Evolutionary conservation across 129 eudicot species (phyloP).

Genomic region (carrot (Daucus carota)): DH1_v3.0 NC_030383.2:9462001-9462500

Average conservation of each 20-base stretch:
- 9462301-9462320: not conserved
- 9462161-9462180: conserved; percentile 80
- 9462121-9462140: conserved; percentile 97
- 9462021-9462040: not conserved
- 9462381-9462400: conserved; percentile 66
- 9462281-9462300: not conserved
- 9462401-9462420: conserved; percentile 51
- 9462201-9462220: conserved; percentile 94
- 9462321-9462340: not conserved
- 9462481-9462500: not conserved
- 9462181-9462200: conserved; percentile 94
- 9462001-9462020: not conserved
- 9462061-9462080: not conserved
- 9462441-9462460: conserved; percentile 38
- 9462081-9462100: not conserved
- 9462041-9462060: not conserved
- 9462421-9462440: conserved; percentile 76
- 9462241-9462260: conserved; percentile 80
- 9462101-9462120: conserved; percentile 78
- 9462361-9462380: conserved; percentile 42
- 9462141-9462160: conserved; percentile 82
- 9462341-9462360: not conserved
- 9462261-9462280: conserved; percentile 64
- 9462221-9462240: conserved; percentile 88
- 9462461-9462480: not conserved